Percentiles rank a stretch among this genome's conserved stretches.
These are phyloP conservation scores for Globisporangium acanthophoron DNA, from an alignment of 352 stramenopile species.

Conservation along the genomic window DNA sequence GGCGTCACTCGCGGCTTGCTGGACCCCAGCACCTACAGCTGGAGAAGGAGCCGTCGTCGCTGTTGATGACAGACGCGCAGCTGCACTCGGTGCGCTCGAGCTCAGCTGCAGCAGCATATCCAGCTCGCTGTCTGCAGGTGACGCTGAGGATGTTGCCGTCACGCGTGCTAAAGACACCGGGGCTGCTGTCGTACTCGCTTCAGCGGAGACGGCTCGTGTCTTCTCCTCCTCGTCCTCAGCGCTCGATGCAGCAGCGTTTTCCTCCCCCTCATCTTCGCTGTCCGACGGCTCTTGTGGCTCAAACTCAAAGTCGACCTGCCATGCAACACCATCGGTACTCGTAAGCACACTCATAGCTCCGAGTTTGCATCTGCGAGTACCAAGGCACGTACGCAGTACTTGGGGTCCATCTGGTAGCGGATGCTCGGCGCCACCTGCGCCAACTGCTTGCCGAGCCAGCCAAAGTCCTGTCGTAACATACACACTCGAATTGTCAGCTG, in stretches of 20 bases:
- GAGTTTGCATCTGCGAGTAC: not conserved
- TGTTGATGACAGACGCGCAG: not conserved
- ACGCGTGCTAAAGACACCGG: not conserved
- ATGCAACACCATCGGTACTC: not conserved
- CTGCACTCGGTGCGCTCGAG: slow-evolving; percentile 2
- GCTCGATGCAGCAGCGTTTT: slow-evolving; percentile 5
- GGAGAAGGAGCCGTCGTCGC: slow-evolving; percentile 1
- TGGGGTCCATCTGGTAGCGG: slow-evolving; percentile 65
- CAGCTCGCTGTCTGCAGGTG: slow-evolving; percentile 22
- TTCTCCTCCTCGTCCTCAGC: not conserved
- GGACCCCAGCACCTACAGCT: not conserved
- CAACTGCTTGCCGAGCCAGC: slow-evolving; percentile 61
- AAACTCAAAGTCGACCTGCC: slow-evolving; percentile 39
- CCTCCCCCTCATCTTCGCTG: slow-evolving; percentile 11
- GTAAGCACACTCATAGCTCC: not conserved
- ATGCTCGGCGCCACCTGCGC: slow-evolving; percentile 31
- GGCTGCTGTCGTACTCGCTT: slow-evolving; percentile 1
- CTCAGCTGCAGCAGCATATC: slow-evolving; percentile 44
- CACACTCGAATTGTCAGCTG: not conserved
- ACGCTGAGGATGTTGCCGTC: not conserved
- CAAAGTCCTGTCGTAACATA: slow-evolving; percentile 41
- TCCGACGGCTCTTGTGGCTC: slow-evolving; percentile 14
- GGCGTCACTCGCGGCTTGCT: not conserved
- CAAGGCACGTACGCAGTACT: slow-evolving; percentile 57
- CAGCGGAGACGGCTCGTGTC: not conserved